Evolutionary conservation across 495 filamentous ascomycete species (phyloP), one percentile per base, ranked within the genome.

Genomic region (Recurvomyces mirabilis): DNA sequence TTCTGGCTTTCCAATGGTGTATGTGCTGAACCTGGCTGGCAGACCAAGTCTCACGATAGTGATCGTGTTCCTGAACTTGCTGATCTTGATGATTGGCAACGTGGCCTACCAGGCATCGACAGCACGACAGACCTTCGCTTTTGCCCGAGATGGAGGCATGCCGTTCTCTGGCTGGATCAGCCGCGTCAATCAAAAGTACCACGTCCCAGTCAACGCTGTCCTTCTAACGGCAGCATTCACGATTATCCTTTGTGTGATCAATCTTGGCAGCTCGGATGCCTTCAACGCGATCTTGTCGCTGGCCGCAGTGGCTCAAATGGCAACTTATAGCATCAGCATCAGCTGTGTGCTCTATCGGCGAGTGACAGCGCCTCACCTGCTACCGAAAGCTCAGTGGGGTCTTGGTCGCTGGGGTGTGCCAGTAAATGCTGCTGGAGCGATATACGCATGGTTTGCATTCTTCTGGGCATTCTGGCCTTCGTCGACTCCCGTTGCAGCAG

Each of bases 91-190:
- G 29, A 65, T 62, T 48, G 64, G 63, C 46, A 65, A 55, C 38
- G 32, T 51, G 4, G 41, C 26, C 9, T 35, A 46, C 19, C 26
- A 36, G 17, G 40, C 46, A 15, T 5, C 46, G n/a, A 44, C 46
- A 7, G 25, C 22, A 17, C 24, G 40, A n/a, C 40, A 43, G 40
- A 43, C 62, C 11, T 81, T 73, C 70, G 66, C 76, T 1, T 81
- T 82, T 51, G 73, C 77, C 7, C 58, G 75, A 12, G 77, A 82
- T 51, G 59, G 67, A 11, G 77, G 74, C 10, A 60, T 81, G 0
- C 78, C 78, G 2, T 75, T 73, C 51, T 71, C 68, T 12, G 49
- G 23, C 22, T 33, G 21, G 28, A 28, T 43, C 18, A 24, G 20
- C 38, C 57, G 40, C 17, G 48, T 69, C 41, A 52, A 67, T 43